phyloP scores from a whole-genome alignment of 2,329 filamentous ascomycete genomes.

The Penicillium crustosum region DNA sequence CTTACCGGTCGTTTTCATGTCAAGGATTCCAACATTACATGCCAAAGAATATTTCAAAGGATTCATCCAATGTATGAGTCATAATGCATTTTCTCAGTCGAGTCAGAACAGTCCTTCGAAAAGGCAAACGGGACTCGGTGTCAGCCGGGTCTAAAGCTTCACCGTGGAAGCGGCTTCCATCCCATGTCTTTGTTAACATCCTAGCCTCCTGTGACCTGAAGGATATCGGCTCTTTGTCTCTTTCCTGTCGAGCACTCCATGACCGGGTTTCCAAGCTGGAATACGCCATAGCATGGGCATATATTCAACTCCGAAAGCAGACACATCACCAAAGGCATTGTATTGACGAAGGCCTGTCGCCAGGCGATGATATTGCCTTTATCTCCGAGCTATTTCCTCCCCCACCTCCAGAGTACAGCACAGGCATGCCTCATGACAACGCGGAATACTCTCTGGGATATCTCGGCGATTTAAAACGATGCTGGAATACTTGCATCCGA shows the following conservation, averaged over 20 bases:
- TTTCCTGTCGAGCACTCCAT: constrained; percentile 24
- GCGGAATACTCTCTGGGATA: constrained; percentile 31
- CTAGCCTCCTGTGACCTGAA: constrained; percentile 22
- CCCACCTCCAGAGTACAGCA: constrained; percentile 27
- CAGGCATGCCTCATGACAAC: constrained; percentile 15
- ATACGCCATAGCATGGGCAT: constrained; percentile 23
- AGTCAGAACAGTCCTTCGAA: constrained; percentile 18
- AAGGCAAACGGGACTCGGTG: constrained; percentile 5
- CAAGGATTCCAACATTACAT: background rate
- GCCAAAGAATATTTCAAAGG: background rate
- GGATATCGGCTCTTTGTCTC: constrained; percentile 22
- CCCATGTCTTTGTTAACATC: constrained; percentile 19
- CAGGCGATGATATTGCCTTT: constrained; percentile 28
- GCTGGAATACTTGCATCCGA: constrained; percentile 29
- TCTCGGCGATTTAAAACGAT: constrained; percentile 25
- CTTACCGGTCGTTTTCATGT: background rate
- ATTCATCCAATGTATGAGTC: background rate
- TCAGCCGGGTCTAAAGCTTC: constrained; percentile 11
- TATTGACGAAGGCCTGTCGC: constrained; percentile 8
- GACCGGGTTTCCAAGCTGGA: constrained; percentile 22
- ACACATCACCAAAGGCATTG: background rate
- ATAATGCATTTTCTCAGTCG: constrained; percentile 19
- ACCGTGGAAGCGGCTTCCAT: constrained; percentile 25
- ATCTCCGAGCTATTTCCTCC: constrained; percentile 29
- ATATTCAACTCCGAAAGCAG: constrained; percentile 20